Evolutionary conservation across 371 early-diverging fungal species (phyloP), one percentile per base, ranked within the genome.

Genomic region (Apophysomyces elegans): DNA sequence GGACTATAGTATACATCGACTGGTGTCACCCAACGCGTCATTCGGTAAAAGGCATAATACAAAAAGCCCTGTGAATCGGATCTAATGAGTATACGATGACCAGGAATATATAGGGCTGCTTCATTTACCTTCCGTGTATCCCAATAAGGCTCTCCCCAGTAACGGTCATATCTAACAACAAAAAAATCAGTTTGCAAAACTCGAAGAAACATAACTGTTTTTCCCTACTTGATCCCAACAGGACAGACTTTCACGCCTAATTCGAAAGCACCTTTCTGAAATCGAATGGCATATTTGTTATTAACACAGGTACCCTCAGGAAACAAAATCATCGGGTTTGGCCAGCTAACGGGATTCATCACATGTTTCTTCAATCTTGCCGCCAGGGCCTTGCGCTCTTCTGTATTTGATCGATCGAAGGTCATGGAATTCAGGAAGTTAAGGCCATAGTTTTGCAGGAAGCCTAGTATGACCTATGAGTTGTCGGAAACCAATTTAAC

Each of bases 251-350:
- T 79, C 2, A 87, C 88, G 56, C 87, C 92, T 44, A 94, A 72
- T 57, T 95, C 93, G 80, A 95, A 95, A 2, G 92, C 93, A 5
- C 95, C 94, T 66, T 94, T 95, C 68, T 95, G 95, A 74, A 93
- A 95, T 32, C 93, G 84, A 41, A 95, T 91, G 0, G 89, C 84
- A 68, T 89, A 90, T 65, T 91, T 85, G 74, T 95, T 95, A 67
- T 94, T 94, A 36, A 95, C 94, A 74, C 94, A 93, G 6, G 93
- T 93, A 7, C 94, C 94, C 76, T 95, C 95, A n/a, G 95, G 95
- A 75, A 95, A 95, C 26, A 95, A 88, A 26, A 94, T 74, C 77
- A 95, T 80, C 56, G 80, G 80, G 41, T 77, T 80, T 11, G 72
- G 72, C 75, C 77, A 73, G 11, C 75, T 80, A 8, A 61, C 66